phyloP scores from a whole-genome alignment of 129 eudicot genomes.

The Lactuca saligna region DNA sequence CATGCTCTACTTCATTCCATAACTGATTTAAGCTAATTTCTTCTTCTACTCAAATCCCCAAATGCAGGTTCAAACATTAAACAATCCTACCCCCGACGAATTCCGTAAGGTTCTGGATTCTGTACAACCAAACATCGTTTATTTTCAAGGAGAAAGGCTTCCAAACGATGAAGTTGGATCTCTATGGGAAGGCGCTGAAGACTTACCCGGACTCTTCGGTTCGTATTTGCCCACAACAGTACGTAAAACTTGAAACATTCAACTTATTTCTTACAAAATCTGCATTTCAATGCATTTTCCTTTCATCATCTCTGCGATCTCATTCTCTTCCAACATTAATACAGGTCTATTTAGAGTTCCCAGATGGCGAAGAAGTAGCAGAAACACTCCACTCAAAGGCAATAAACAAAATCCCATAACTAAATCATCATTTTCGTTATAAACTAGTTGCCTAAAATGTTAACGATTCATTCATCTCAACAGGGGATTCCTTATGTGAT shows the following conservation, averaged over 20 bases:
- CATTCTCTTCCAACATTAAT: conserved; percentile 21
- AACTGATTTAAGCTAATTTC: background rate
- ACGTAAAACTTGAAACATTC: conserved; percentile 30
- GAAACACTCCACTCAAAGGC: conserved; percentile 80
- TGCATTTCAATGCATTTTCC: background rate
- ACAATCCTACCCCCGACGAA: conserved; percentile 64
- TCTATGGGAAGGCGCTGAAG: conserved; percentile 59
- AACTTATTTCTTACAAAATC: conserved; percentile 1
- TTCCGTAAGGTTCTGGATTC: conserved; percentile 57
- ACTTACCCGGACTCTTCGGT: conserved; percentile 51
- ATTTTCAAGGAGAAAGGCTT: conserved; percentile 73
- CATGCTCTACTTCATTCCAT: background rate
- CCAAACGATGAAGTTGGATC: conserved; percentile 75
- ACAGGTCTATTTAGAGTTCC: conserved; percentile 86
- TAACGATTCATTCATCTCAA: conserved; percentile 23
- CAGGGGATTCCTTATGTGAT: conserved; percentile 95
- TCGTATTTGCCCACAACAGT: conserved; percentile 77
- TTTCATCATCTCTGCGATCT: conserved; percentile 12
- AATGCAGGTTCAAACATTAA: conserved; percentile 69
- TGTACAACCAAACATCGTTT: conserved; percentile 72
- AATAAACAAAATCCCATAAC: background rate
- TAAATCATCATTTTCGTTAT: background rate
- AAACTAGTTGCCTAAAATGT: conserved; percentile 4
- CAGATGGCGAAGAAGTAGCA: conserved; percentile 76
- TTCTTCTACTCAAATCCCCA: conserved; percentile 1